Conservation (phyloP, 2,329 filamentous ascomycete genomes). For the Madurella fahalii region DNA sequence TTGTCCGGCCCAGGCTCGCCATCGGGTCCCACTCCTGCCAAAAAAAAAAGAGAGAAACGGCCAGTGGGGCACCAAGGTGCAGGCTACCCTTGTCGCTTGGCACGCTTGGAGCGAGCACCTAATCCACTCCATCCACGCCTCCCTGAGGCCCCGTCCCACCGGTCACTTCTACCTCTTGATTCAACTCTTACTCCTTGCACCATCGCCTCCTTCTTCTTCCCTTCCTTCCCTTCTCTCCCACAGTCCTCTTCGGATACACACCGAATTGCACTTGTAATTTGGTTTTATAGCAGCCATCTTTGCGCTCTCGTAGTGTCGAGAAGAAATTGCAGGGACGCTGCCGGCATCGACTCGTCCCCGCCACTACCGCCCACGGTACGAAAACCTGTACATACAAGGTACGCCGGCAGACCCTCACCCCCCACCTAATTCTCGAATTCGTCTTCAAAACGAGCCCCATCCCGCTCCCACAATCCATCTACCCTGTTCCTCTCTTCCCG, state of each 20-base stretch:
- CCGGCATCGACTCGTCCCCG: constrained; percentile 3
- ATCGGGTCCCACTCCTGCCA: constrained; percentile 16
- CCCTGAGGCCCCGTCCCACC: constrained; percentile 9
- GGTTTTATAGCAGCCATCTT: not conserved
- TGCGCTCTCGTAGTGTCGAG: not conserved
- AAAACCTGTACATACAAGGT: not conserved
- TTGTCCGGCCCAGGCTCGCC: constrained; percentile 14
- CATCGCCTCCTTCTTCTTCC: constrained; percentile 8
- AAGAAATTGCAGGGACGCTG: not conserved
- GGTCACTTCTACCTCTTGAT: constrained; percentile 5
- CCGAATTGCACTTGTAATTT: not conserved
- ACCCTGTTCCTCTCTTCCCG: constrained; percentile 17
- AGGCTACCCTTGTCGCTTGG: constrained; percentile 15
- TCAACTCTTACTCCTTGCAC: constrained; percentile 10
- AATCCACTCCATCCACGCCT: constrained; percentile 16
- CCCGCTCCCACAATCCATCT: constrained; percentile 15
- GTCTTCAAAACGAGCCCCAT: constrained; percentile 23
- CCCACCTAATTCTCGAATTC: not conserved
- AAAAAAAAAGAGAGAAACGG: constrained; percentile 13
- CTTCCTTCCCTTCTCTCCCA: not conserved
- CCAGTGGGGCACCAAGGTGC: constrained; percentile 5
- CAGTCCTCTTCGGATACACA: not conserved
- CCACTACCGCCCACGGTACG: not conserved
- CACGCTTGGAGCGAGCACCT: constrained; percentile 11
- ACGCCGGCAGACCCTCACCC: constrained; percentile 4